Evolutionary conservation across 2,329 filamentous ascomycete genomes (phyloP), one percentile per base, ranked within the genome.

Genomic region (Colletotrichum brevisporum): DNA sequence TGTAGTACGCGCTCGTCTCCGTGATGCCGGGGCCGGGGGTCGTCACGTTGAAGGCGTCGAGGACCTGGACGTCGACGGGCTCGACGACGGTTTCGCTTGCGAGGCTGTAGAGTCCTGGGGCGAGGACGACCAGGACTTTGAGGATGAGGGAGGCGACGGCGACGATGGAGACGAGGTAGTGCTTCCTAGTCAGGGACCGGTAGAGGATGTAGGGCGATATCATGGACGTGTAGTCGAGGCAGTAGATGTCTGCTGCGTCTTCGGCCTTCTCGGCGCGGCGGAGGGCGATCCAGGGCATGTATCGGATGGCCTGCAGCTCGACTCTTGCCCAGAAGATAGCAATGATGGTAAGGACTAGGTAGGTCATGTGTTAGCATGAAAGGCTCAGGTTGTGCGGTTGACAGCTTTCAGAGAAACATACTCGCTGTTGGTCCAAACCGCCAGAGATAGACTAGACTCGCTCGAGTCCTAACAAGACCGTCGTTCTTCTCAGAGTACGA

Each of bases 211-310:
- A 16, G 15, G 52, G 61, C 43, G 52, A 41, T 6, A 51, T 16
- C 61, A 63, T 63, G 21, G 52, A 43, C 6, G 43, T 57, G 21
- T 51, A 63, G 45, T 63, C 61, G 15, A 63, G 61, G 18, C 21
- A 18, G 52, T 27, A 43, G 8, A 9, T 47, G 6, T 36, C 47
- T n/a, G 41, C 13, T 43, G 13, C 13, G 6, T 41, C n/a, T 5
- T 43, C 10, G 18, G 10, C 4, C 4, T 36, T 13, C 6, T 43
- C 8, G 2, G n/a, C 12, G 2, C 18, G 31, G 10, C 12, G 13
- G 9, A 21, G 18, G 9, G 21, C 12, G 16, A 55, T 55, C 53
- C 53, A 55, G 5, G 53, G 53, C 36, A 55, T 55, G 36, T 55
- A 55, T 15, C 36, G n/a, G 6, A 24, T 6, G 2, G 36, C 21